phyloP scores from a whole-genome alignment of 441 rosid genomes.

The Flueggea neowawraea region DNA sequence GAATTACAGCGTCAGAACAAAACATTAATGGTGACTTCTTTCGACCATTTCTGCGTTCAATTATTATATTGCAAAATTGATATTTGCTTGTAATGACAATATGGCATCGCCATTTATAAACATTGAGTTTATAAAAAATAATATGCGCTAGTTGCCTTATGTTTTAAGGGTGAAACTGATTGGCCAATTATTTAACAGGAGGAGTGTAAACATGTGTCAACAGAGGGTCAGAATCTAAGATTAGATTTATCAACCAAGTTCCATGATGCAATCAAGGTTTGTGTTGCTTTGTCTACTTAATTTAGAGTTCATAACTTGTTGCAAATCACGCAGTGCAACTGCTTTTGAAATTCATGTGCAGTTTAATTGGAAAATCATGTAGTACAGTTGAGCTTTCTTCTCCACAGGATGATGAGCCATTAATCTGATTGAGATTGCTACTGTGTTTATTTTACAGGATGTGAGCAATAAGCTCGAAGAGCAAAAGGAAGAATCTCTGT shows the following conservation, averaged over 20 bases:
- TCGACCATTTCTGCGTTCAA: conserved; percentile 3
- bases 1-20: conserved; percentile 95
- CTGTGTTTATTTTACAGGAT: conserved; percentile 47
- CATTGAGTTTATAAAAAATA: too few species aligned
- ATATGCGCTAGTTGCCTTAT: background rate
- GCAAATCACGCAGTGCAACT: too few species aligned
- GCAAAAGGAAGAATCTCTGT: conserved; percentile 79
- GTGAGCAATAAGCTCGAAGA: conserved; percentile 85
- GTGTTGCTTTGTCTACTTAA: too few species aligned
- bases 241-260: conserved; percentile 81
- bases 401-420: background rate
- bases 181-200: conserved; percentile 44
- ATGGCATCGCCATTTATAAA: background rate
- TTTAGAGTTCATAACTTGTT: too few species aligned
- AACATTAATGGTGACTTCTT: conserved; percentile 67
- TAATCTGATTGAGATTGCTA: conserved; percentile 1
- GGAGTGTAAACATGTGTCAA: conserved; percentile 85
- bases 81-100: conserved; percentile 1
- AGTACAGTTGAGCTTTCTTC: background rate
- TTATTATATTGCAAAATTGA: conserved; percentile 2
- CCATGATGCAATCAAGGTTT: conserved; percentile 91
- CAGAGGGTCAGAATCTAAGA: conserved; percentile 86
- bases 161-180: conserved; percentile 4
- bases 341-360: too few species aligned
- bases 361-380: too few species aligned